Base-by-base conservation (phyloP, 78 protist species). In the Planoprotostelium fungivorum region DNA sequence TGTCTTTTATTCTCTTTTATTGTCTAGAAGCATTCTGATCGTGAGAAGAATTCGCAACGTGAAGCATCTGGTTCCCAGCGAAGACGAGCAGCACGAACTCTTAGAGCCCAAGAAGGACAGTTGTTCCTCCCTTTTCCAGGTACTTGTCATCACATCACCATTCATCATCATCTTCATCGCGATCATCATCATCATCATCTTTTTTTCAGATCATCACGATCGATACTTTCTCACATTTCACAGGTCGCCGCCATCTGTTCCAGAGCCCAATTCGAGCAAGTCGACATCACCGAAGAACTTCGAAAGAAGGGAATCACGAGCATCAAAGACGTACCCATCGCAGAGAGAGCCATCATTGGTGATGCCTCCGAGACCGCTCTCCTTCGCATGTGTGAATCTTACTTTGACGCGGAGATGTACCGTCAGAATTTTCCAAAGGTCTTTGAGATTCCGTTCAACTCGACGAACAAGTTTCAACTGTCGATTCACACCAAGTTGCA, bases 371-470 rank as follows among this genome's bases (percentile, higher is more conserved):
- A 97, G 63, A 83, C 89, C 36, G 98, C 96, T 35, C 63, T 95
- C 34, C 37, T 96, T 36, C 85, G 91, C 38, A 29, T 83, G 28
- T 85, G 90, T 88, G 85, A 89, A 5, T 88, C 87, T 23, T 38
- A 86, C 36, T 88, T 87, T 34, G 87, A 89, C 34, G 88, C 88
- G 25, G 93, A 86, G 29, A 38, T 86, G 0, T 86, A 88, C 29
- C 63, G 95, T 37, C 88, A 94, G 31, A 36, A 37, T 84, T 89
- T 84, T 63, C 89, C 89, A 35, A 91, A 95, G 89, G 84, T 95
- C 1, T 89, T 86, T 63, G 97, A 93, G 89, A 85, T 97, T 23
- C 98, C 98, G 36, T 97, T 97, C 94, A 97, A 97, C 95, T 96
- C 98, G 34, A 93, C 94, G 38, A 97, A 97, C 94, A 97, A 97